Base-by-base conservation (phyloP, 805 yeast species). In the Saturnispora serradocipensis region DNA sequence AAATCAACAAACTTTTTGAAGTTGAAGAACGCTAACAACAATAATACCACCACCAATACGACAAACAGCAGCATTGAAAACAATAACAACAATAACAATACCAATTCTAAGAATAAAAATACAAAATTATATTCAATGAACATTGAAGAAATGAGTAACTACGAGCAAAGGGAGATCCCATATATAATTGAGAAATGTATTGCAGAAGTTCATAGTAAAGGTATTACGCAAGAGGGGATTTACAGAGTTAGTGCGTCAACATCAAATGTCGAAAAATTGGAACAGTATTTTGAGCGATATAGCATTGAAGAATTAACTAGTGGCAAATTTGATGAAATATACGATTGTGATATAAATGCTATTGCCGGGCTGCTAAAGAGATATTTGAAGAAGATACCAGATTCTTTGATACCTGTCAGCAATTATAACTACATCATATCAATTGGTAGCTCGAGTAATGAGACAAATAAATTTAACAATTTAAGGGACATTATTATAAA, bases 181-280 rank as follows among this genome's bases (percentile, higher is more conserved):
- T 67, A 78, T 57, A 77, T 93, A 28, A 76, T 93, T 10, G 71
- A 82, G 11, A 73, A 79, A 52, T 88, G 97, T 67, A 68, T 89
- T 5, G 71, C 73, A 24, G 93, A 84, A 59, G 88, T 93, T 49
- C 97, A 91, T 68, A 62, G 63, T 6, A 72, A 88, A 53, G 96
- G 96, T 4, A 67, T 90, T 58, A 80, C 76, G 39, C 70, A 74
- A 55, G 98, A 90, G 67, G 99, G 99, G 8, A 76, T 93, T 35
- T 93, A 93, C 69, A 74, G 99, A 58, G 84, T 90, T 58, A 84
- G 95, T 45, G 99, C 96, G 1, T 86, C 88, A 5, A 76, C 82
- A 55, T 76, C 88, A 8, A 84, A 85, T 46, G 76, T 83, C 50
- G 79, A 76, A 43, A 66, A 61, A 49, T 54, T 69, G 18, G 73